Conservation (phyloP, 1,284 basidiomycete genomes). For the Ganoderma boninense region DNA sequence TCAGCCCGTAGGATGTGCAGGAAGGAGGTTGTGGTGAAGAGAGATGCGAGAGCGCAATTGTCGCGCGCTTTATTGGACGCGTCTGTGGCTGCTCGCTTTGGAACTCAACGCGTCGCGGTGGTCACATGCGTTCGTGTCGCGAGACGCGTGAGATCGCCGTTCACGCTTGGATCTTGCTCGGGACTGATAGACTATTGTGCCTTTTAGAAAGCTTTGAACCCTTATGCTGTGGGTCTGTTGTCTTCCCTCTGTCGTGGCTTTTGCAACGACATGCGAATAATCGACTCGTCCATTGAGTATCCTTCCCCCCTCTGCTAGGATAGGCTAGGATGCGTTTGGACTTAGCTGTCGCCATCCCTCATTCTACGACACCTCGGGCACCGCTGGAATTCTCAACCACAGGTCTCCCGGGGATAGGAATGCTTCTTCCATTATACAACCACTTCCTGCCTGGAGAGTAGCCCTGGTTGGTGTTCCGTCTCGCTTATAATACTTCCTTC, state of each 20-base stretch:
- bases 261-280: too few species aligned
- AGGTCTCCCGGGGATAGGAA: too few species aligned
- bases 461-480: too few species aligned
- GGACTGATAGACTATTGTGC: neutral
- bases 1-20: neutral
- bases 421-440: too few species aligned
- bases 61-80: neutral
- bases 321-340: too few species aligned
- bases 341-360: too few species aligned
- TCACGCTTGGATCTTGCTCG: neutral
- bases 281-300: too few species aligned
- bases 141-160: neutral
- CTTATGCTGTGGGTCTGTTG: neutral
- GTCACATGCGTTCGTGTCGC: slow-evolving; percentile 1
- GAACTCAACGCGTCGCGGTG: neutral
- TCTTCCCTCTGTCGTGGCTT: too few species aligned
- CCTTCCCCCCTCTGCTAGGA: neutral
- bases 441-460: too few species aligned
- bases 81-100: neutral
- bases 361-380: too few species aligned
- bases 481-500: too few species aligned
- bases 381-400: too few species aligned
- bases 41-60: neutral
- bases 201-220: neutral
- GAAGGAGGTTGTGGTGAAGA: neutral